Evolutionary conservation across 768 basidiomycete species (phyloP).

Genomic region (Rhizopogon vinicolor): DNA sequence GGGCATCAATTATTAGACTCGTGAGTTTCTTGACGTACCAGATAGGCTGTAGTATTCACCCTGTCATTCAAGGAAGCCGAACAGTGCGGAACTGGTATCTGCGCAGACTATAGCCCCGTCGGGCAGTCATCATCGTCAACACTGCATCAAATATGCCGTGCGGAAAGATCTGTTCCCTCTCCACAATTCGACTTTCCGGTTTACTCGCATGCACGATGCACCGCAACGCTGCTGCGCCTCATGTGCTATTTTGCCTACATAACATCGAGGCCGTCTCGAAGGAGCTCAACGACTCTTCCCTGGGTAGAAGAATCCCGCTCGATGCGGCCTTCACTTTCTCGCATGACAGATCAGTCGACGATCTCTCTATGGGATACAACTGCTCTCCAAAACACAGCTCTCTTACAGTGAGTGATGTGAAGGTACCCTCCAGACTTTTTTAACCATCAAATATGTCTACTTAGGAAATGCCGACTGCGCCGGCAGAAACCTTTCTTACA

Average conservation of each 20-base stretch:
- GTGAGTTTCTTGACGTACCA: not conserved
- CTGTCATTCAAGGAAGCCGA: not conserved
- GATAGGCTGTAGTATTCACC: not conserved
- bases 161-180: not conserved
- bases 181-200: not conserved
- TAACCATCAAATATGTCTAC: too few relatives aligned
- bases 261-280: not conserved
- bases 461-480: too few relatives aligned
- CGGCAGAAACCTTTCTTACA: too few relatives aligned
- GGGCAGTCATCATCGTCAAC: not conserved
- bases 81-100: not conserved
- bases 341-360: not conserved
- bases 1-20: not conserved
- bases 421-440: too few relatives aligned
- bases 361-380: not conserved
- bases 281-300: not conserved
- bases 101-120: not conserved
- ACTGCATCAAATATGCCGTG: not conserved
- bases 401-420: not conserved
- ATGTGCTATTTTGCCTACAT: not conserved
- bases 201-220: not conserved
- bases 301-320: not conserved
- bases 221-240: not conserved
- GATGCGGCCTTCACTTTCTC: not conserved
- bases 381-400: too few relatives aligned